A percentile compares a stretch with the other conserved stretches of the same genome.
phyloP scores from a whole-genome alignment of 768 basidiomycete species.

The Tylopilus plumbeoviolaceoides region DNA sequence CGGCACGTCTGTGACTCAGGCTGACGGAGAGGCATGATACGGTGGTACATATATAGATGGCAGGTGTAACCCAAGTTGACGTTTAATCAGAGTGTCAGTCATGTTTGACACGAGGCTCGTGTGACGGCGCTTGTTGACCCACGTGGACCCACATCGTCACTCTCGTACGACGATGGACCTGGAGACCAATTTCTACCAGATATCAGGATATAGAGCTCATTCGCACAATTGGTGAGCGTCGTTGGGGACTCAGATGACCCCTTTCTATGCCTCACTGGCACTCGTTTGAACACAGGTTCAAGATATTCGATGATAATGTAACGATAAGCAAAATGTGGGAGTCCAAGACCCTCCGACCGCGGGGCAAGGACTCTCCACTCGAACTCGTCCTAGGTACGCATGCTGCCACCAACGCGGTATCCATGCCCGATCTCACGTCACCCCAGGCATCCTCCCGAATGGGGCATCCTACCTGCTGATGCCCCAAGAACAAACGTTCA shows the following conservation, averaged over 20 bases:
- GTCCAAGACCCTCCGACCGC: conserved; percentile 30
- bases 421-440: not conserved
- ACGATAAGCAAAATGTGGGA: conserved; percentile 27
- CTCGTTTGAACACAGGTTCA: conserved; percentile 21
- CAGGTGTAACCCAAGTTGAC: too few relatives aligned
- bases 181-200: conserved; percentile 25
- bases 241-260: not conserved
- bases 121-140: too few relatives aligned
- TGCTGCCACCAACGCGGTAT: not conserved
- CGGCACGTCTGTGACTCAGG: not conserved
- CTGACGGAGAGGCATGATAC: conserved; percentile 6
- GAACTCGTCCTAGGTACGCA: conserved; percentile 44
- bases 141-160: too few relatives aligned
- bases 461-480: conserved; percentile 47
- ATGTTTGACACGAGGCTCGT: too few relatives aligned
- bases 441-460: conserved; percentile 38
- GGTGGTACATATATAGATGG: not conserved
- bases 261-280: not conserved
- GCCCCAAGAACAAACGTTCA: not conserved
- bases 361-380: conserved; percentile 25
- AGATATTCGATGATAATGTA: conserved; percentile 33
- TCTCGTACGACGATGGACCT: conserved; percentile 7
- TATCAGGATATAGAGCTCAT: conserved; percentile 26
- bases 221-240: conserved; percentile 24
- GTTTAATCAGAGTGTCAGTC: too few relatives aligned